These are phyloP conservation scores for Geotrichum aggregatum DNA, from an alignment of 1,139 yeast genomes.

Conservation along the genomic window DNA sequence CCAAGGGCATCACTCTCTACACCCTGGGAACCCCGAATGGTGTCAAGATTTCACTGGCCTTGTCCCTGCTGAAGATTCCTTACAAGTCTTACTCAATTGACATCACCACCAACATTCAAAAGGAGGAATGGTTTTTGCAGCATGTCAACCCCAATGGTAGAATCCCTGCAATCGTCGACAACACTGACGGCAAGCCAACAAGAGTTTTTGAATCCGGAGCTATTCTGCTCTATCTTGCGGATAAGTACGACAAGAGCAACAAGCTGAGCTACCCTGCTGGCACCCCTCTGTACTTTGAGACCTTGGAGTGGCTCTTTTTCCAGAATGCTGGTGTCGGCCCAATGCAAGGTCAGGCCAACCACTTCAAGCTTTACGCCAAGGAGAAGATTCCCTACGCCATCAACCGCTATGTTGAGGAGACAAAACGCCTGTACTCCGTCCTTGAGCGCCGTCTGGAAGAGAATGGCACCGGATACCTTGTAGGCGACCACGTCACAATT, in stretches of 20 bases:
- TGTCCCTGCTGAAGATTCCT: conserved; percentile 48
- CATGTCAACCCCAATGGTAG: conserved; percentile 57
- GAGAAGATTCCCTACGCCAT: conserved; percentile 52
- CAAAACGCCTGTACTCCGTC: conserved; percentile 52
- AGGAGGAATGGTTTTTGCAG: conserved; percentile 51
- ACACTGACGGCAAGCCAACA: conserved; percentile 29
- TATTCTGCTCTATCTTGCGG: conserved; percentile 53
- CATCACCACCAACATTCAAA: conserved; percentile 43
- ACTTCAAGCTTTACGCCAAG: conserved; percentile 44
- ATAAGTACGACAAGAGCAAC: conserved; percentile 52
- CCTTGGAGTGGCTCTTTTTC: conserved; percentile 51
- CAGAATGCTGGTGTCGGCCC: conserved; percentile 61
- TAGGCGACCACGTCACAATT: conserved; percentile 52
- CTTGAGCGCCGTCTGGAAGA: conserved; percentile 47
- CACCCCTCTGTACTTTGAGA: conserved; percentile 47
- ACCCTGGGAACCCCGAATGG: conserved; percentile 58
- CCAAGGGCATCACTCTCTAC: conserved; percentile 40
- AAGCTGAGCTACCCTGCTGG: conserved; percentile 48
- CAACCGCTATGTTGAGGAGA: conserved; percentile 49
- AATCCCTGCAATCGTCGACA: conserved; percentile 54
- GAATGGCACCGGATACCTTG: conserved; percentile 50
- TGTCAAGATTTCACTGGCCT: conserved; percentile 46
- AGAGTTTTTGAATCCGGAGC: conserved; percentile 53
- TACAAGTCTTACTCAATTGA: conserved; percentile 48
- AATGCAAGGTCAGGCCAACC: conserved; percentile 56